Evolutionary conservation across 495 filamentous ascomycete genomes (phyloP).

Genomic region (Bombardia bombarda): DNA sequence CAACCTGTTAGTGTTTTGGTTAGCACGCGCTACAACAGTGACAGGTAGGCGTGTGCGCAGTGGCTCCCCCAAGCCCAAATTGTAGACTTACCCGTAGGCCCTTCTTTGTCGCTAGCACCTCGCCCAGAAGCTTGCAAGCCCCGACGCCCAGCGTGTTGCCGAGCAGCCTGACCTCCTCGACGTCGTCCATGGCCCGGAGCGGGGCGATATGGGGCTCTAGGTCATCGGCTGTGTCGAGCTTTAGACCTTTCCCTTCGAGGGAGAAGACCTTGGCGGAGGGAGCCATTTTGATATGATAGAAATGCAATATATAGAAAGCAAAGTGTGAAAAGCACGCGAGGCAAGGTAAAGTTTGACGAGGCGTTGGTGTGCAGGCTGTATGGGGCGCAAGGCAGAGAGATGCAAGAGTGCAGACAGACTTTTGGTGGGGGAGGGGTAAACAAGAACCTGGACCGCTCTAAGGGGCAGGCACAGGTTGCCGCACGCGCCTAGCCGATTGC

Average conservation of each 20-base stretch:
- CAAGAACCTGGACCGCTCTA: constrained; percentile 1
- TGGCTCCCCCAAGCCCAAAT: not conserved
- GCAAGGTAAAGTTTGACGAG: not conserved
- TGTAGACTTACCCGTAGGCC: constrained; percentile 62
- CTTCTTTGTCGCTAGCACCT: constrained; percentile 72
- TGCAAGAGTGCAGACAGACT: constrained; percentile 2
- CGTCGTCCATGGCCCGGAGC: constrained; percentile 60
- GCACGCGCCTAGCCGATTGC: too few species aligned
- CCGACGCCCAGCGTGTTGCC: constrained; percentile 90
- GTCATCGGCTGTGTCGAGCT: constrained; percentile 79
- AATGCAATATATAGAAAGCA: too few species aligned
- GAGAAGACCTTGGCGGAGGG: constrained; percentile 64
- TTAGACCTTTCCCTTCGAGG: constrained; percentile 82
- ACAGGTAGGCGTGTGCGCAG: not conserved
- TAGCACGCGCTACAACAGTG: constrained; percentile 7
- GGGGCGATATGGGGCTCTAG: constrained; percentile 75
- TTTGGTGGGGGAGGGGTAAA: constrained; percentile 27
- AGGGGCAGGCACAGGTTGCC: too few species aligned
- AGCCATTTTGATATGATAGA: too few species aligned
- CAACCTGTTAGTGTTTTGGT: constrained; percentile 42
- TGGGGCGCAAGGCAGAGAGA: constrained; percentile 2
- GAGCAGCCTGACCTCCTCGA: constrained; percentile 74
- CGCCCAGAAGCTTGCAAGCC: constrained; percentile 74
- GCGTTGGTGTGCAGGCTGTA: not conserved
- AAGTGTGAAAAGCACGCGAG: too few species aligned